These are phyloP conservation scores for Phlebopus sp. DNA, from an alignment of 1,284 basidiomycete species.

Conservation along the genomic window DNA sequence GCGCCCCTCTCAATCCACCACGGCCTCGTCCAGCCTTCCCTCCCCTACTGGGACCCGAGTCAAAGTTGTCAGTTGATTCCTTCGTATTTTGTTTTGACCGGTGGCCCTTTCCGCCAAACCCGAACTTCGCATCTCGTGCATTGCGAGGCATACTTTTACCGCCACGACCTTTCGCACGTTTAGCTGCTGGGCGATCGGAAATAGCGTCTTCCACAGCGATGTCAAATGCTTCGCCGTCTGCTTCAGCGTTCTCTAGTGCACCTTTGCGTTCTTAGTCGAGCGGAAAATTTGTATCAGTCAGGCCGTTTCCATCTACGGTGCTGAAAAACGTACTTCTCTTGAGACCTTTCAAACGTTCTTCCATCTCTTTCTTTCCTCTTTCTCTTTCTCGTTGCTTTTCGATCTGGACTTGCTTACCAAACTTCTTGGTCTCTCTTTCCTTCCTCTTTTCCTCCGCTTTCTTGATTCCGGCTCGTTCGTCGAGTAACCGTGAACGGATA, in stretches of 20 bases:
- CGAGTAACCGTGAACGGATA: constrained; percentile 86
- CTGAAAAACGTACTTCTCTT: constrained; percentile 68
- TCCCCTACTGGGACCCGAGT: constrained; percentile 39
- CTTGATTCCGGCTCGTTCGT: constrained; percentile 89
- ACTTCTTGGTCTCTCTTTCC: constrained; percentile 96
- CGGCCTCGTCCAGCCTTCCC: constrained; percentile 28
- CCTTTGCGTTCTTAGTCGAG: constrained; percentile 72
- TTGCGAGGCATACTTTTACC: constrained; percentile 54
- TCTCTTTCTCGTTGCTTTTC: constrained; percentile 83
- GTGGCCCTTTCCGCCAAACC: constrained; percentile 66
- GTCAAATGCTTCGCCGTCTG: constrained; percentile 77
- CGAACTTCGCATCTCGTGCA: constrained; percentile 77
- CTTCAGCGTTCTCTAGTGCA: constrained; percentile 72
- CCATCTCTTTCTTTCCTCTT: constrained; percentile 75
- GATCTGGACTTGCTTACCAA: constrained; percentile 93
- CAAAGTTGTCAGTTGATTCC: constrained; percentile 75
- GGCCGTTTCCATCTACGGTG: background rate
- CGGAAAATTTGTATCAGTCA: background rate
- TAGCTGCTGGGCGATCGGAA: constrained; percentile 63
- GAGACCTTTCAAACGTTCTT: constrained; percentile 77
- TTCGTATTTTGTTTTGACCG: constrained; percentile 80
- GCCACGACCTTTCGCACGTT: constrained; percentile 49
- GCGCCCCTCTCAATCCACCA: constrained; percentile 34
- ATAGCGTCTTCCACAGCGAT: constrained; percentile 85
- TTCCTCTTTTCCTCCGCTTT: constrained; percentile 89